phyloP scores from a whole-genome alignment of 2,329 filamentous ascomycete genomes.

The Penicillium olsonii region DNA sequence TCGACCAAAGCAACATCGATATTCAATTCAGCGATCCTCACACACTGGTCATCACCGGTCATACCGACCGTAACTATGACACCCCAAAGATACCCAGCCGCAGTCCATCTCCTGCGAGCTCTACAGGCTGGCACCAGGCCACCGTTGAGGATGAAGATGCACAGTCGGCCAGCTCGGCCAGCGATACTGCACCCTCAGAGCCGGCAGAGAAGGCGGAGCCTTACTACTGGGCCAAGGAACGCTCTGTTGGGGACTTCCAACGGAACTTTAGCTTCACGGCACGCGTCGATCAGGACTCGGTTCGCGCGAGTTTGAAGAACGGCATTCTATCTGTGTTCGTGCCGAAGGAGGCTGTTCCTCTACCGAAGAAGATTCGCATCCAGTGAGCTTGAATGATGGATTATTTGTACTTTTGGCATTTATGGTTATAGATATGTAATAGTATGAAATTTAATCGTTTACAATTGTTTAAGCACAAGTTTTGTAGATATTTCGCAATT shows the following conservation, averaged over 20 bases:
- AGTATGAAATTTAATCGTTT: neutral
- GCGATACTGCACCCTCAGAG: slow-evolving; percentile 13
- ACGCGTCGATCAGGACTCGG: slow-evolving; percentile 58
- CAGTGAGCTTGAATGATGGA: slow-evolving; percentile 39
- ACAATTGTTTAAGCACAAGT: neutral
- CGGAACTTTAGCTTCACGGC: slow-evolving; percentile 59
- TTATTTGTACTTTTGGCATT: neutral
- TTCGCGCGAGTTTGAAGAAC: slow-evolving; percentile 61
- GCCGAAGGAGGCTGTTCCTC: slow-evolving; percentile 55
- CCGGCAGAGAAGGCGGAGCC: slow-evolving; percentile 15
- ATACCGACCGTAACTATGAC: slow-evolving; percentile 36
- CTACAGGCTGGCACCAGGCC: slow-evolving; percentile 42
- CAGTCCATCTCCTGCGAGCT: slow-evolving; percentile 25
- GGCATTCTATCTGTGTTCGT: slow-evolving; percentile 58
- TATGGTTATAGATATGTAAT: neutral
- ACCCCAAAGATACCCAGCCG: slow-evolving; percentile 17
- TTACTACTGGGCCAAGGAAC: slow-evolving; percentile 61
- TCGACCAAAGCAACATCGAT: slow-evolving; percentile 45
- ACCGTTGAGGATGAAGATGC: slow-evolving; percentile 51
- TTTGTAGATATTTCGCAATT: neutral
- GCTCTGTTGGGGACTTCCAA: slow-evolving; percentile 59
- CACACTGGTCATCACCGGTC: slow-evolving; percentile 48
- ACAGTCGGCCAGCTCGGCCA: slow-evolving; percentile 6
- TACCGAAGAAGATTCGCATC: slow-evolving; percentile 56
- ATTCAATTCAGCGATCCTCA: slow-evolving; percentile 50